phyloP scores from a whole-genome alignment of 768 basidiomycete species.

The Suillus spraguei region DNA sequence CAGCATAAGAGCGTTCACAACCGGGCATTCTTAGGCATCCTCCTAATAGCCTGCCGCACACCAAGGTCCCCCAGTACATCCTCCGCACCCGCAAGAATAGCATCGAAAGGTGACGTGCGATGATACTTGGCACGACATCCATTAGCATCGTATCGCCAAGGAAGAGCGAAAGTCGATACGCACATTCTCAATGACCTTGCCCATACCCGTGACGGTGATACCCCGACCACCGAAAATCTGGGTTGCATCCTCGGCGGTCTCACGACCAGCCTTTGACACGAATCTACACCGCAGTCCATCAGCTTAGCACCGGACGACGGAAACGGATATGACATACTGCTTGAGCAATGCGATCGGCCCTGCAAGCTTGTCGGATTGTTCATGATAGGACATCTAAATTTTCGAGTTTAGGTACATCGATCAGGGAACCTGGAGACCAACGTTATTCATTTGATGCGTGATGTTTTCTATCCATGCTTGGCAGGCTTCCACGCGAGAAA shows the following conservation, averaged over 20 bases:
- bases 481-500: conserved; percentile 81
- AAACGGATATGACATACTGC: conserved; percentile 52
- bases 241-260: conserved; percentile 67
- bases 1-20: conserved; percentile 30
- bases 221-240: conserved; percentile 91
- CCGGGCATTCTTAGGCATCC: conserved; percentile 57
- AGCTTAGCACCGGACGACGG: not conserved
- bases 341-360: conserved; percentile 89
- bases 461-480: conserved; percentile 91
- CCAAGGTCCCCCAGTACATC: conserved; percentile 76
- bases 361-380: conserved; percentile 86
- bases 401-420: not conserved
- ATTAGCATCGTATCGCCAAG: not conserved
- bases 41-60: conserved; percentile 71
- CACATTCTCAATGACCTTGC: conserved; percentile 80
- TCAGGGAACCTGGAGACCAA: conserved; percentile 31
- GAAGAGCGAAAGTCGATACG: conserved; percentile 22
- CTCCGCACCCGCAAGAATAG: conserved; percentile 81
- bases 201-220: conserved; percentile 87
- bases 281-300: conserved; percentile 45
- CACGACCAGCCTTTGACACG: conserved; percentile 56
- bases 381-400: conserved; percentile 78
- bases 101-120: conserved; percentile 81
- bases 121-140: conserved; percentile 55
- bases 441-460: conserved; percentile 92